Evolutionary conservation across 2,329 filamentous ascomycete species (phyloP).

Genomic region (Pseudogymnoascus sp.): DNA sequence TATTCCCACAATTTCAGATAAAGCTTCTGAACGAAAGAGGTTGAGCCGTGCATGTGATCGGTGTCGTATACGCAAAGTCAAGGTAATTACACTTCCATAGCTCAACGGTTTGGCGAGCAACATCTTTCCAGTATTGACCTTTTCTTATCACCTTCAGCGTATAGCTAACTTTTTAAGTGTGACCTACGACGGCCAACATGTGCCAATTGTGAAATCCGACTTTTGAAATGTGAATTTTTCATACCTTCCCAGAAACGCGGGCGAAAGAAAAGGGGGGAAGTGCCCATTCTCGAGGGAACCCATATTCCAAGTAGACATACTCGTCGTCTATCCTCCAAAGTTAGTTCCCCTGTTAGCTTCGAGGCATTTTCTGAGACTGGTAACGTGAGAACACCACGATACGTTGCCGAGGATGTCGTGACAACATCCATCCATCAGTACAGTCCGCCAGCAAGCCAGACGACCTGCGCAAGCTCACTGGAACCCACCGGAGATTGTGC

Average conservation of each 20-base stretch:
- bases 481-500: not conserved
- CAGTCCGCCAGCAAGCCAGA: not conserved
- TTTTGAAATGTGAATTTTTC: not conserved
- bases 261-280: not conserved
- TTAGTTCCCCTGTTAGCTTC: not conserved
- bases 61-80: not conserved
- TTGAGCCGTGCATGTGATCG: not conserved
- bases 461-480: not conserved
- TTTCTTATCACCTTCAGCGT: not conserved
- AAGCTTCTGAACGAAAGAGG: not conserved
- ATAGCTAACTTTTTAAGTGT: not conserved
- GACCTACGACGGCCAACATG: not conserved
- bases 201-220: not conserved
- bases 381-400: not conserved
- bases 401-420: not conserved
- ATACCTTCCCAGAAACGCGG: not conserved
- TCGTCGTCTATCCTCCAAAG: not conserved
- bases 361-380: not conserved
- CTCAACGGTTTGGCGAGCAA: not conserved
- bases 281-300: not conserved
- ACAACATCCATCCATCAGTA: not conserved
- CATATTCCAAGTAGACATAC: not conserved
- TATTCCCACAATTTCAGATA: not conserved
- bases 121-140: not conserved
- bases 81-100: not conserved